Base-by-base conservation (phyloP, 164 flowering plant genomes). In the Litsea cubeba region DNA sequence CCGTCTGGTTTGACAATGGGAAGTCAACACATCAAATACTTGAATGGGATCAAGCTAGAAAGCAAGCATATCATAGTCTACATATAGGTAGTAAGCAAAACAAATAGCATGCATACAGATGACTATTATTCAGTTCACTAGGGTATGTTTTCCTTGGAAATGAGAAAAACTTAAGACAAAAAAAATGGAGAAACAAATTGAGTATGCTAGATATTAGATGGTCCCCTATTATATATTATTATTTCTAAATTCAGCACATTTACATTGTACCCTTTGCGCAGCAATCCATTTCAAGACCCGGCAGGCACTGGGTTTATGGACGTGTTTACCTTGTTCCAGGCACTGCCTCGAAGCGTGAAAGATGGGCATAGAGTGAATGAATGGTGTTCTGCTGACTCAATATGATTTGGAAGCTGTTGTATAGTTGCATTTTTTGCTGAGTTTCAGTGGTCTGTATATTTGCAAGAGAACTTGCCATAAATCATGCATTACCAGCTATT, bases 301-400 rank as follows among this genome's bases (percentile, higher is more conserved):
- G 89, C 20, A 85, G 84, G 74, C 76, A 79, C 32, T 95, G 99
- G 99, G 95, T 93, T 69, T 82, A 95, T 79, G 98, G 99, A 20
- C 93, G 99, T n/a, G 81, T 95, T 62, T 93, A 91, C 82, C 87
- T 93, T 74, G 87, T 90, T 40, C 79, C 86, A 32, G 74, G 82
- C 17, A 81, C 85, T 78, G 79, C 84, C n/a, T 73, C 76, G 49
- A 77, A 66, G 46, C 80, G 57, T 11, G 83, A 81, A 79, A 85
- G 85, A 82, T 76, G 75, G 83, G 65, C 66, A 72, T 86, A 77
- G 66, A 58, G 4, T 54, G 35, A 22, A 11, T 54, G 35, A 22
- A 11, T 15, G 51, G 68, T 18, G 26, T 32, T 24, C 60, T 54
- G 60, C 24, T 68, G 28, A 22, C 22, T 65, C 14, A 22, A 64